phyloP scores from a whole-genome alignment of 2,329 filamentous ascomycete genomes.

The Ophiosphaerella herpotricha region DNA sequence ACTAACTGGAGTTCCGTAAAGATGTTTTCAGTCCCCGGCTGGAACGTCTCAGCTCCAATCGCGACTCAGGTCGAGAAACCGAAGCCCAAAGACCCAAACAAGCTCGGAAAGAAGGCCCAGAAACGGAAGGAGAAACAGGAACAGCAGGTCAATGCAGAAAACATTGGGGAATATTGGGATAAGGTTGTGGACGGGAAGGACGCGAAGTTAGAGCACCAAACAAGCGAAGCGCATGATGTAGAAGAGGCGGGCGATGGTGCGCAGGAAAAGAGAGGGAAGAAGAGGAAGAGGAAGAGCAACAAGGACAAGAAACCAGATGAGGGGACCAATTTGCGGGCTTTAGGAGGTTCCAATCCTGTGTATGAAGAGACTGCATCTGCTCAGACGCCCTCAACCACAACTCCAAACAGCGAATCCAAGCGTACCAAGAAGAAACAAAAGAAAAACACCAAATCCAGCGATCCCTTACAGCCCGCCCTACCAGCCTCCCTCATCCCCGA shows the following conservation, averaged over 20 bases:
- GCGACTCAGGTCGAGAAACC: slow-evolving; percentile 67
- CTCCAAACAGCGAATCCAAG: slow-evolving; percentile 28
- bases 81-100: slow-evolving; percentile 42
- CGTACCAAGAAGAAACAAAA: slow-evolving; percentile 44
- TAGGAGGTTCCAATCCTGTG: background rate
- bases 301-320: slow-evolving; percentile 29
- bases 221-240: slow-evolving; percentile 54
- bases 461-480: slow-evolving; percentile 38
- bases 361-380: slow-evolving; percentile 28
- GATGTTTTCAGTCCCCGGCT: slow-evolving; percentile 95
- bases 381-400: slow-evolving; percentile 7
- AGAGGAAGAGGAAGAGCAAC: slow-evolving; percentile 37
- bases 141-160: slow-evolving; percentile 77
- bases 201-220: slow-evolving; percentile 52
- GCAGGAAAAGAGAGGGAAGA: slow-evolving; percentile 44
- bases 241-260: slow-evolving; percentile 30
- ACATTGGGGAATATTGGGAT: slow-evolving; percentile 47
- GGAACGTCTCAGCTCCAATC: slow-evolving; percentile 78
- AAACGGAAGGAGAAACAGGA: slow-evolving; percentile 65
- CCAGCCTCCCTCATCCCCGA: slow-evolving; percentile 39
- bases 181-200: slow-evolving; percentile 57
- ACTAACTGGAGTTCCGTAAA: background rate
- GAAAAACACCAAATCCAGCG: slow-evolving; percentile 35
- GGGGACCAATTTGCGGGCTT: slow-evolving; percentile 17
- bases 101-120: slow-evolving; percentile 61